Evolutionary conservation across 768 basidiomycete species (phyloP).

Genomic region (Xerocomellus intermedius): DNA sequence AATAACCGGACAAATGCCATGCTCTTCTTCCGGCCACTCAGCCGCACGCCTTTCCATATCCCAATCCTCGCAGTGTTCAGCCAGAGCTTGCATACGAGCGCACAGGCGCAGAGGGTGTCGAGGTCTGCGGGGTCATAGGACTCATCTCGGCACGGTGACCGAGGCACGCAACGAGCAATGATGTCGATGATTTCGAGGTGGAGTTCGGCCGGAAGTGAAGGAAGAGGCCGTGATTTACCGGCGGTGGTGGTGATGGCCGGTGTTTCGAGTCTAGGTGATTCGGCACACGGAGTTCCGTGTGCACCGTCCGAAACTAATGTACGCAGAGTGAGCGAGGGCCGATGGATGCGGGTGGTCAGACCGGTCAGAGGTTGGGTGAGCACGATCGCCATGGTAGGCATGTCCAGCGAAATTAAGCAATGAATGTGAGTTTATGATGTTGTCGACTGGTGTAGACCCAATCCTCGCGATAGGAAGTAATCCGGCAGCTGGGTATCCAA

Average conservation of each 20-base stretch:
- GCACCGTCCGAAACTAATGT: background rate
- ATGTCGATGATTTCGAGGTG: constrained; percentile 31
- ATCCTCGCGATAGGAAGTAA: constrained; percentile 1
- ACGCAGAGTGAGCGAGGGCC: background rate
- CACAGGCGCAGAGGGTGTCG: constrained; percentile 22
- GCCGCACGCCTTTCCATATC: constrained; percentile 26
- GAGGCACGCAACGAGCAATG: constrained; percentile 18
- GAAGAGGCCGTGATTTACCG: constrained; percentile 7
- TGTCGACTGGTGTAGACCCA: background rate
- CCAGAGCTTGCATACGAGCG: constrained; percentile 34
- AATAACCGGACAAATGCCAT: constrained; percentile 22
- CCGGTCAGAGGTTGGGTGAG: constrained; percentile 6
- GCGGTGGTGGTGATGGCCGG: constrained; percentile 1
- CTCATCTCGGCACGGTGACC: constrained; percentile 5
- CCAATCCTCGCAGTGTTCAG: constrained; percentile 21
- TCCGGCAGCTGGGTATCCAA: background rate
- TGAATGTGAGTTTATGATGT: constrained; percentile 13
- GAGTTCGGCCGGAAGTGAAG: constrained; percentile 29
- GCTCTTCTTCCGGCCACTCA: constrained; percentile 18
- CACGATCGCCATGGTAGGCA: constrained; percentile 13
- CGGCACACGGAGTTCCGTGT: background rate
- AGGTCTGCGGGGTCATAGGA: constrained; percentile 18
- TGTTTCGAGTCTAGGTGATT: background rate
- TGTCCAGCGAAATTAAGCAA: background rate
- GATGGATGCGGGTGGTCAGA: constrained; percentile 1